Conservation (phyloP, 768 basidiomycete species). For the Crepidotus variabilis region DNA sequence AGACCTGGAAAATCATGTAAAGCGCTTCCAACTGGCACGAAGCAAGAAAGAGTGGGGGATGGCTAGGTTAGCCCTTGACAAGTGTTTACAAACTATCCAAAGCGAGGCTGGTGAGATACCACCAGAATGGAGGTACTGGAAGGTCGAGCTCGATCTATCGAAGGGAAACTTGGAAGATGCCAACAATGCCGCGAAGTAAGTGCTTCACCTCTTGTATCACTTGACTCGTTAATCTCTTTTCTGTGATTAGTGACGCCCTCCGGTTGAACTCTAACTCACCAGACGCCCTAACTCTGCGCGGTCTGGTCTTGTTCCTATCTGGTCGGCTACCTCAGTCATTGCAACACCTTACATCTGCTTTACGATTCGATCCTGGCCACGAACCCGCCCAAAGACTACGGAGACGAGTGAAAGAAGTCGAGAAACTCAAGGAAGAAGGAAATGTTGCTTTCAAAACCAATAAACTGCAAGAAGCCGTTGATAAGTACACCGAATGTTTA, state of each 20-base stretch:
- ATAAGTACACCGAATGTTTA: conserved; percentile 68
- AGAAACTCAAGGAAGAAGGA: conserved; percentile 81
- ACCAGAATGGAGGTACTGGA: conserved; percentile 76
- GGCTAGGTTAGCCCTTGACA: conserved; percentile 77
- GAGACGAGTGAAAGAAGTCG: conserved; percentile 79
- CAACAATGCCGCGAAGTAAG: conserved; percentile 69
- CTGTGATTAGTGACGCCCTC: conserved; percentile 59
- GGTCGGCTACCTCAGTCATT: conserved; percentile 69
- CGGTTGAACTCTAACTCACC: conserved; percentile 71
- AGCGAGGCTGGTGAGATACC: conserved; percentile 75
- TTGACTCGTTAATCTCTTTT: not conserved
- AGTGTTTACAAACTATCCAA: conserved; percentile 69
- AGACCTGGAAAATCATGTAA: conserved; percentile 61
- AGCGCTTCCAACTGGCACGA: conserved; percentile 56
- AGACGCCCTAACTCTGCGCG: conserved; percentile 75
- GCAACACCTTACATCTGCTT: conserved; percentile 66
- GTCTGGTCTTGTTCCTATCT: conserved; percentile 71
- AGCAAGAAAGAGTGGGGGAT: conserved; percentile 69
- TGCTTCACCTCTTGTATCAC: conserved; percentile 12
- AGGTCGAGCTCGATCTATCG: conserved; percentile 73
- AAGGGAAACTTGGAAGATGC: conserved; percentile 75
- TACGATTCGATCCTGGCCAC: conserved; percentile 77
- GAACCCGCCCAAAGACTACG: conserved; percentile 66
- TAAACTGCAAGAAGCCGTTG: conserved; percentile 56
- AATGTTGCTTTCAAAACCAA: conserved; percentile 70